Evolutionary conservation across 2,329 filamentous ascomycete species (phyloP).

Genomic region (Fusarium praegraminearum): DNA sequence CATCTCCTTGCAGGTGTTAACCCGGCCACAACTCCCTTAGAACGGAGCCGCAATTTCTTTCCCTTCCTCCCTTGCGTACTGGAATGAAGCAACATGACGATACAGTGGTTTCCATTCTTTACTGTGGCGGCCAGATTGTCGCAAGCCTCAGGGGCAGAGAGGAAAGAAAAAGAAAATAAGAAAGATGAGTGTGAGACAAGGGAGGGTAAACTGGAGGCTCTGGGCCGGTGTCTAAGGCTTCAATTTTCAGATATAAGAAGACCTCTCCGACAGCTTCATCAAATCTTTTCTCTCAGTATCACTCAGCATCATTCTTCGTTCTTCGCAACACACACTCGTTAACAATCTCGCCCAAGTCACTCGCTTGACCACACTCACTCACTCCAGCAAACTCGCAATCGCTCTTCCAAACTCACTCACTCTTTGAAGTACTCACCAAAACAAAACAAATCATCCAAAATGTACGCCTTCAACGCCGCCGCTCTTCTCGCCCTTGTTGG

Average conservation of each 20-base stretch:
- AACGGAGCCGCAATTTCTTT: slow-evolving; percentile 32
- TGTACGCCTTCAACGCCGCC: slow-evolving; percentile 46
- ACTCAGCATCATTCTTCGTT: slow-evolving; percentile 24
- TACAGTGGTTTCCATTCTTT: slow-evolving; percentile 33
- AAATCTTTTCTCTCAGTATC: slow-evolving; percentile 6
- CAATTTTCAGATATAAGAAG: slow-evolving; percentile 44
- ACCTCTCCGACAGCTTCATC: slow-evolving; percentile 11
- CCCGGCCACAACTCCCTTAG: slow-evolving; percentile 26
- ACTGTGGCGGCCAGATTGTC: slow-evolving; percentile 23
- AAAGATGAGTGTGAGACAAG: slow-evolving; percentile 9
- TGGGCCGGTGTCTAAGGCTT: slow-evolving; percentile 1
- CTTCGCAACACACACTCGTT: slow-evolving; percentile 35
- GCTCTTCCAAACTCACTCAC: slow-evolving; percentile 19
- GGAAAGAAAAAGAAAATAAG: background rate
- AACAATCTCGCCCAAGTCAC: slow-evolving; percentile 44
- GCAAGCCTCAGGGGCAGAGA: slow-evolving; percentile 18
- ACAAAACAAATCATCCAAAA: slow-evolving; percentile 38
- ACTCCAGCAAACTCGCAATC: slow-evolving; percentile 21
- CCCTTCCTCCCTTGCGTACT: slow-evolving; percentile 32
- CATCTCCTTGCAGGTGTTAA: slow-evolving; percentile 13
- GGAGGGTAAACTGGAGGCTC: slow-evolving; percentile 8
- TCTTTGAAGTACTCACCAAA: slow-evolving; percentile 19
- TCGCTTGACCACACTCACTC: slow-evolving; percentile 38
- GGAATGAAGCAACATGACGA: slow-evolving; percentile 34
- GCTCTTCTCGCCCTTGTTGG: slow-evolving; percentile 44